Evolutionary conservation across 192 early-diverging fungal species (phyloP).

Genomic region (Backusella sp.): DNA sequence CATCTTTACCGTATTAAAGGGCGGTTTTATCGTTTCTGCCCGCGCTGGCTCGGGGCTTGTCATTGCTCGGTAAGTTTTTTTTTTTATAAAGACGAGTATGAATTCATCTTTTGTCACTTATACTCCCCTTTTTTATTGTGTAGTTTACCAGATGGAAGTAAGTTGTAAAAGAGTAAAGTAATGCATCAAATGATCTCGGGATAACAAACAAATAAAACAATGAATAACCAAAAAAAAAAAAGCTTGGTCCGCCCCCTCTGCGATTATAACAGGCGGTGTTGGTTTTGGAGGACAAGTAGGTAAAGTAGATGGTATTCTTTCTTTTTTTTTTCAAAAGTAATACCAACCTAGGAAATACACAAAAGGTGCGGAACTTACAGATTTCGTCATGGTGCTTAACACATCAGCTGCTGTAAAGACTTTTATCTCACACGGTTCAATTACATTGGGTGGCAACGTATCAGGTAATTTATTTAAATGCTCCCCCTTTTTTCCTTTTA

Average conservation of each 20-base stretch:
- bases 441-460: conserved; percentile 88
- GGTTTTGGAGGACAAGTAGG: conserved; percentile 81
- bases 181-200: background rate
- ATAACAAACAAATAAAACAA: conserved; percentile 2
- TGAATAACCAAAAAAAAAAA: background rate
- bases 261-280: conserved; percentile 73
- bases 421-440: conserved; percentile 79
- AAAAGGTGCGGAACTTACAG: conserved; percentile 81
- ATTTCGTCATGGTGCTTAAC: conserved; percentile 89
- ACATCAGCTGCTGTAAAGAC: conserved; percentile 84
- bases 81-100: background rate
- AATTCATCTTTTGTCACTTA: background rate
- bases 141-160: conserved; percentile 71
- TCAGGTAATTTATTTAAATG: conserved; percentile 35
- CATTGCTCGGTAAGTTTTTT: conserved; percentile 61
- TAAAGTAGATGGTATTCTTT: background rate
- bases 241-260: conserved; percentile 82
- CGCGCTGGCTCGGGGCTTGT: conserved; percentile 88
- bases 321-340: background rate
- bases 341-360: background rate
- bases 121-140: background rate
- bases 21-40: conserved; percentile 88
- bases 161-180: conserved; percentile 24
- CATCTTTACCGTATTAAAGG: conserved; percentile 91
- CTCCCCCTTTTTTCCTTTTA: background rate